A percentile compares a stretch with the other conserved stretches of the same genome.
phyloP scores from a whole-genome alignment of 2,329 filamentous ascomycete genomes.

The Paecilomyces variotii region DNA sequence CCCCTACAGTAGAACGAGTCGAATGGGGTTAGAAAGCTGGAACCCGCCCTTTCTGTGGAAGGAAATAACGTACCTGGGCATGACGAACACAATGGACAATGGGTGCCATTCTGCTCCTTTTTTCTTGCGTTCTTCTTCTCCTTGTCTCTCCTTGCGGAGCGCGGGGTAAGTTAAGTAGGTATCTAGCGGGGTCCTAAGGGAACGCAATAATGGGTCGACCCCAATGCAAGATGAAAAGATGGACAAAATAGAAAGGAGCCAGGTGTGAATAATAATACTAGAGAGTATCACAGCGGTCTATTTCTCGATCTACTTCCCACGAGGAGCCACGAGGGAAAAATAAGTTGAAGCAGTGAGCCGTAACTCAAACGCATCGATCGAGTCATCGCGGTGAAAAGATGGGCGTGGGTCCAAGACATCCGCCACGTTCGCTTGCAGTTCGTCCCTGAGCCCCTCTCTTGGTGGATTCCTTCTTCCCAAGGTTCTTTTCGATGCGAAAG shows the following conservation, averaged over 20 bases:
- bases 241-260: too few species aligned
- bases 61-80: conserved; percentile 31
- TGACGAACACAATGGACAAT: conserved; percentile 39
- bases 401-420: background rate
- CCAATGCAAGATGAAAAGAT: background rate
- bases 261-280: background rate
- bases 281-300: background rate
- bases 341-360: background rate
- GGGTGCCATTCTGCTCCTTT: conserved; percentile 27
- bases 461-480: too few species aligned
- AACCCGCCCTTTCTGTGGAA: background rate
- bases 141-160: background rate
- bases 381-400: background rate
- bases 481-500: too few species aligned
- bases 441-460: background rate
- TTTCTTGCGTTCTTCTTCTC: background rate
- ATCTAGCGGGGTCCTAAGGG: background rate
- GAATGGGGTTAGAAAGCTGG: background rate
- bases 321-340: background rate
- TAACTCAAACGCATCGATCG: background rate
- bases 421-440: background rate
- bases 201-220: background rate
- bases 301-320: background rate
- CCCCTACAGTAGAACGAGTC: conserved; percentile 50
- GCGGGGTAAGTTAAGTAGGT: background rate